Conservation (phyloP, 192 early-diverging fungal species). For the Piromyces finnis region DNA sequence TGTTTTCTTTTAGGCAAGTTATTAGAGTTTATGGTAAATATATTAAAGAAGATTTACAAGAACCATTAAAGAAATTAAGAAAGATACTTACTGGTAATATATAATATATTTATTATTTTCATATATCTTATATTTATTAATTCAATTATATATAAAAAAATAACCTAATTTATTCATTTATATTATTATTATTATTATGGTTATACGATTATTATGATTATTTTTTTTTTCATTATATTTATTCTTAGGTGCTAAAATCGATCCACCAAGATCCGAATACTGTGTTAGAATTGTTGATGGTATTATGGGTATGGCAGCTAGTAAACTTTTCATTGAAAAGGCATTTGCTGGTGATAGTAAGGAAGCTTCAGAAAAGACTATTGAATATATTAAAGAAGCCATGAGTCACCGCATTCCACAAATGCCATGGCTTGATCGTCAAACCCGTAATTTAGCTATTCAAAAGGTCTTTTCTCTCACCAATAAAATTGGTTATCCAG, state of each 20-base stretch:
- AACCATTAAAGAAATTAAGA: background rate
- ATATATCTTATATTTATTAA: too few relatives aligned
- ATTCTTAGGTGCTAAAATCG: background rate
- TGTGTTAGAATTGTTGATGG: background rate
- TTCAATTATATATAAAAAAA: too few relatives aligned
- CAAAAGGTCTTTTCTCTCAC: background rate
- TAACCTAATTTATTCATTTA: too few relatives aligned
- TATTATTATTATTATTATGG: too few relatives aligned
- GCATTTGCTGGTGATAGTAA: background rate
- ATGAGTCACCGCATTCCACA: background rate
- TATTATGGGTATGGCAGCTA: background rate
- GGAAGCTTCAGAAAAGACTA: background rate
- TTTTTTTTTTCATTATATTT: too few relatives aligned
- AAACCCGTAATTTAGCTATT: background rate
- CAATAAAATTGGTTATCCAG: background rate
- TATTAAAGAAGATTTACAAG: background rate
- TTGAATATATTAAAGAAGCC: background rate
- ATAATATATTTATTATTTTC: too few relatives aligned
- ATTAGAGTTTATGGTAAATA: background rate
- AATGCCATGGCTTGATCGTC: background rate
- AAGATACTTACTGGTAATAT: background rate
- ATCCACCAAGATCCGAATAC: background rate
- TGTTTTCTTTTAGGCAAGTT: background rate
- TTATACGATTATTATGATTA: too few relatives aligned
- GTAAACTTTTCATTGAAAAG: background rate